Evolutionary conservation across 257 asterid genomes (phyloP), one percentile per base, ranked within the genome.

Genomic region (Penstemon newberryi): DNA sequence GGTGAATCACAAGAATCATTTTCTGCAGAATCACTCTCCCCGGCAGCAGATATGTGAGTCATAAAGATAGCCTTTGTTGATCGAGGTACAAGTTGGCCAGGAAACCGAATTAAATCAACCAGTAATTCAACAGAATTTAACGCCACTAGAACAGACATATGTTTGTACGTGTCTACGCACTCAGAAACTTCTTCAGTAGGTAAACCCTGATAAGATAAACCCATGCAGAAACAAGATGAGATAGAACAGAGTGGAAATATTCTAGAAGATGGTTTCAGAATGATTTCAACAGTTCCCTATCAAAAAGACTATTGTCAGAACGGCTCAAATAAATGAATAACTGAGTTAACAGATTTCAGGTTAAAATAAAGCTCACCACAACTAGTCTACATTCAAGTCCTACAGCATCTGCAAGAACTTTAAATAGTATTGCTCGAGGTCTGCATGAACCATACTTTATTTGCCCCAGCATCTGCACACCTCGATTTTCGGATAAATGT

Each of bases 1-100:
- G 99, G 99, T 40, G 99, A 94, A 87, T 94, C 99, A 62, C 97
- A 94, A 56, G 99, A 94, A 80, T 94, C 99, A 86, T 94, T 94
- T 82, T 94, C 99, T 65, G 99, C 99, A 76, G 97, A 91, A 70
- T 94, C 99, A 79, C 97, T 94, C 85, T 94, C 99, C 73, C 91
- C 99, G 6, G 97, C 95, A 77, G 88, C 96, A 78, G 85, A 79
- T 59, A 86, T 71, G 73, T 86, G 92, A 64, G 89, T 83, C 89
- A 83, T 81, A 73, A 79, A 84, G 60, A 86, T 79, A 56, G 92
- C 89, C 75, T 80, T 86, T 60, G 82, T 80, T 55, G 92, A 81
- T 61, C 78, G 84, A n/a, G 92, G 92, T 47, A 86, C 79, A 15
- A 86, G 82, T 73, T 86, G 92, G 70, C 92, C 92, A 72, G 92